Base-by-base conservation (phyloP, 495 filamentous ascomycete species). In the Penicillium daleae region DNA sequence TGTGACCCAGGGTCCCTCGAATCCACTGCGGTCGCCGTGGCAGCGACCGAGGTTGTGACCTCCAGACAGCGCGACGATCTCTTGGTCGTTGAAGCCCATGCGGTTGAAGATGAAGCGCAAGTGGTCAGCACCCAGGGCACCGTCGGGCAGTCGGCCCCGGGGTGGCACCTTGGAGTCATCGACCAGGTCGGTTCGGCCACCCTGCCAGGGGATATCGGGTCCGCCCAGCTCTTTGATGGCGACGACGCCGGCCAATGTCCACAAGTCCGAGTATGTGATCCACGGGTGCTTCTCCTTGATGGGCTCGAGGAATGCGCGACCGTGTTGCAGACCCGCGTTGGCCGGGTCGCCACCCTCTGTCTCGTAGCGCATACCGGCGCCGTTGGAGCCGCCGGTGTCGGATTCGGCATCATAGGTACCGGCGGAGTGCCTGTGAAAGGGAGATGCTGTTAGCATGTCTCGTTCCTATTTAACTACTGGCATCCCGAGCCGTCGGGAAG, bases 291-390 rank as follows among this genome's bases (percentile, higher is more conserved):
- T 74, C 33, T 73, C 66, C 63, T 88, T 89, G 27, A 87, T 70
- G 3, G 85, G 82, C 61, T 87, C 84, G 37, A 89, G 80, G 73
- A 89, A 87, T 6, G 82, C 83, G 13, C 85, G 85, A 24, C 85
- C 85, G 69, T 87, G 81, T 62, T 87, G 83, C 13, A 89, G 80
- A 37, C 85, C 86, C 3, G 85, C 85, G 72, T 88, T 88, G 39
- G 85, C 81, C 1, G 86, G 85, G 66, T 89, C 85, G 59, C 85
- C 85, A 56, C 85, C 85, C 70, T 87, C 85, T 2, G 77, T 75
- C 74, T 89, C 85, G 66, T 87, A 88, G 10, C 85, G 82, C 85
- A 87, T 89, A 37, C 85, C 85, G 1, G 86, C 85, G 62, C 86
- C 85, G 65, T 88, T 88, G 9, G 82, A 86, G 24, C 86, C 85